Evolutionary conservation across 2,329 filamentous ascomycete genomes (phyloP), one percentile per base, ranked within the genome.

Genomic region (Myriangium duriaei): DNA sequence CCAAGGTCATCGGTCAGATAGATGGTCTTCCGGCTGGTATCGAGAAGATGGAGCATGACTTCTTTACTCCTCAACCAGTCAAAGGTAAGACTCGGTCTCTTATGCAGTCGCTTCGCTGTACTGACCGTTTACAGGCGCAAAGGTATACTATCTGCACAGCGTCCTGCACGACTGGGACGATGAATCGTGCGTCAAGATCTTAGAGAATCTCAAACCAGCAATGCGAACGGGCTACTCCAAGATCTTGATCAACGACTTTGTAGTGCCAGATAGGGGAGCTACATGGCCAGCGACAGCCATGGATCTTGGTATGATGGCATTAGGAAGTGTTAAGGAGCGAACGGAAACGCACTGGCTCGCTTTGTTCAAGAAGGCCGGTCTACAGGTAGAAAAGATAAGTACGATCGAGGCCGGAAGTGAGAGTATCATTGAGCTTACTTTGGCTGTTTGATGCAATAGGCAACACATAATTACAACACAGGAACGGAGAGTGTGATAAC

Each of bases 41-140:
- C 21, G 43, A 49, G 30, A 39, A 30, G 21, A 34, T 43, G 16
- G 38, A 36, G 12, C 56, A 58, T 37, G 55, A 60, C 33, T 52
- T 60, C 29, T 55, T 53, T 40, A 54, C 49, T 0, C 46, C 51
- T 5, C 53, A 57, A 32, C 46, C 47, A 7, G 45, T 56, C 4
- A 34, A 51, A 26, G 51, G 47, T 14, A 28, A 3, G 2, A 2
- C n/a, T n/a, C n/a, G n/a, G n/a, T n/a, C n/a, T n/a, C n/a, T n/a
- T n/a, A n/a, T n/a, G n/a, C n/a, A n/a, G n/a, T n/a, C n/a, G n/a
- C n/a, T n/a, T n/a, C n/a, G n/a, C n/a, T n/a, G n/a, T n/a, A n/a
- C n/a, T n/a, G n/a, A n/a, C n/a, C n/a, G n/a, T n/a, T n/a, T n/a
- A 7, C 28, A 37, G 34, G 35, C 15, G 50, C 50, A 5, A 38